Evolutionary conservation across 345 rosid genomes (phyloP).

Genomic region (Dovyalis caffra): DNA sequence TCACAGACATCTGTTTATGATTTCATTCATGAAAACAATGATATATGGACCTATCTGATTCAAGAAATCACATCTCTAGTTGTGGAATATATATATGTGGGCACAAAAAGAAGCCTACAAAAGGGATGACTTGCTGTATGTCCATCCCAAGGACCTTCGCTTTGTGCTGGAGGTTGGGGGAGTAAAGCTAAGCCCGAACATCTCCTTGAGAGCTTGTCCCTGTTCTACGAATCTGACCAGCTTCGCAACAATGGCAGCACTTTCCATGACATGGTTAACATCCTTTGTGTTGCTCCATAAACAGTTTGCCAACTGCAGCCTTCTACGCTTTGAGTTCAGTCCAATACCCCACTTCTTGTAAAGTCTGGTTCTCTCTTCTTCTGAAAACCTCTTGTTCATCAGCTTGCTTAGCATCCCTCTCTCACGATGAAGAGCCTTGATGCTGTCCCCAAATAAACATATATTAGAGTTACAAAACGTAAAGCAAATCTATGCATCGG

Average conservation of each 20-base stretch:
- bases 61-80: conserved; percentile 6
- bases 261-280: conserved; percentile 53
- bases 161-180: conserved; percentile 51
- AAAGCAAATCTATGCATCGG: not conserved
- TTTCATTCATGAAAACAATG: conserved; percentile 1
- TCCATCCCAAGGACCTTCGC: conserved; percentile 69
- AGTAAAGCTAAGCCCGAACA: conserved; percentile 89
- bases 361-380: conserved; percentile 61
- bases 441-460: conserved; percentile 32
- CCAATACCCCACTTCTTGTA: conserved; percentile 75
- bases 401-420: conserved; percentile 79
- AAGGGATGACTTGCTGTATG: conserved; percentile 58
- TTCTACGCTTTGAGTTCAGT: conserved; percentile 67
- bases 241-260: conserved; percentile 79
- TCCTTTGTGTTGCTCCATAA: conserved; percentile 73
- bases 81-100: not conserved
- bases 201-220: conserved; percentile 74
- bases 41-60: not conserved
- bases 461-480: not conserved
- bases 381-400: conserved; percentile 65
- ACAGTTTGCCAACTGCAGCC: conserved; percentile 65
- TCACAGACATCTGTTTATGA: not conserved
- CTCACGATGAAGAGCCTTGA: conserved; percentile 71
- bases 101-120: conserved; percentile 29
- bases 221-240: conserved; percentile 74